Conservation (phyloP, 441 rosid species). For the Adansonia grandidieri region DNA sequence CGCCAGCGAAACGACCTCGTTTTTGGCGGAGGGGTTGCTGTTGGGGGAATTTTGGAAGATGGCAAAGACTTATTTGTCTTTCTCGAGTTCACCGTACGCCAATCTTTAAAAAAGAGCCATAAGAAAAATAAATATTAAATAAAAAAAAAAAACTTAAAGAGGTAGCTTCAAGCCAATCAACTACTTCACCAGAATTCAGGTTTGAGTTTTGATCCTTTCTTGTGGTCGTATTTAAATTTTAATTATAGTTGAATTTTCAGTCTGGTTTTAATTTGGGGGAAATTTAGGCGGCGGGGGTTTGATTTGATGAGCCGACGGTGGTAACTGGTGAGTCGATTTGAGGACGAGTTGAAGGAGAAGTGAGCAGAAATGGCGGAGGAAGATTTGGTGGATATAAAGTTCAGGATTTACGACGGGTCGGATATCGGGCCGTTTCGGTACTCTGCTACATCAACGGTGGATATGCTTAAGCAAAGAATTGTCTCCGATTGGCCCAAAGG, state of each 20-base stretch:
- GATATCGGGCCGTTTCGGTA: conserved; percentile 91
- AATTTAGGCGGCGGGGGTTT: conserved; percentile 26
- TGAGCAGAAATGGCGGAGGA: conserved; percentile 78
- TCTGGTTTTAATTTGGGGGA: conserved; percentile 19
- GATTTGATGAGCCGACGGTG: conserved; percentile 30
- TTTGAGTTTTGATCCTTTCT: conserved; percentile 16
- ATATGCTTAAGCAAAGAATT: conserved; percentile 84
- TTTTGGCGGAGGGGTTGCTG: not conserved
- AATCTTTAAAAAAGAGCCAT: conserved; percentile 35
- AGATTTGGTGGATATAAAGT: conserved; percentile 77
- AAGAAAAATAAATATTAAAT: not conserved
- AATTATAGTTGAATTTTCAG: conserved; percentile 15
- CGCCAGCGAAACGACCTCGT: conserved; percentile 26
- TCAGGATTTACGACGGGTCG: conserved; percentile 88
- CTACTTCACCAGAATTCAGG: conserved; percentile 21
- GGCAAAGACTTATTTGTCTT: conserved; percentile 31
- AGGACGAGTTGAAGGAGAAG: not conserved
- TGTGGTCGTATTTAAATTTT: not conserved
- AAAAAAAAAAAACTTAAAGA: conserved; percentile 7
- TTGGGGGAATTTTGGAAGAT: conserved; percentile 15
- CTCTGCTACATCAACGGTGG: conserved; percentile 82
- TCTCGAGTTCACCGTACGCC: conserved; percentile 41
- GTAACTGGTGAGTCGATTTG: conserved; percentile 23
- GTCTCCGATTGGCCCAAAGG: conserved; percentile 98
- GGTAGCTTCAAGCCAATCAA: conserved; percentile 22